A percentile compares a stretch with the other conserved stretches of the same genome.
Evolutionary conservation across 176 grass and related monocot species (phyloP).

Genomic region (Carex cristatella): DNA sequence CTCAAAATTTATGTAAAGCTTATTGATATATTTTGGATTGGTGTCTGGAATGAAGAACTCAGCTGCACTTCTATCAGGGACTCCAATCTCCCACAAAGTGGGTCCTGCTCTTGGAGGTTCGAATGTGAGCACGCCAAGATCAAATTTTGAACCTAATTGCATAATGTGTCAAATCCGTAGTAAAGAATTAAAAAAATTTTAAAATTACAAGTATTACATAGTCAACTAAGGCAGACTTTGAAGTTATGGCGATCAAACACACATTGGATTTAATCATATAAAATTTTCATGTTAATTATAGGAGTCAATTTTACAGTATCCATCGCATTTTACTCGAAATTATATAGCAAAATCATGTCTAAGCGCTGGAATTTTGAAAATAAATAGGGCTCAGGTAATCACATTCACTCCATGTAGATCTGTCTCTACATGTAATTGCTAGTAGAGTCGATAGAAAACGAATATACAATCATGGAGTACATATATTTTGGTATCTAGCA

Average conservation of each 20-base stretch:
- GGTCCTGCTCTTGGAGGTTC: constrained; percentile 49
- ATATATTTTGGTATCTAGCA: background rate
- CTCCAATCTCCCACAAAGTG: constrained; percentile 74
- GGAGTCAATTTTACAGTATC: too few species aligned
- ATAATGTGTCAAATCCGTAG: background rate
- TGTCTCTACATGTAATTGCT: background rate
- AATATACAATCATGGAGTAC: background rate
- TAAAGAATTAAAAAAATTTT: background rate
- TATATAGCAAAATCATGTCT: too few species aligned
- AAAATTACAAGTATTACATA: too few species aligned
- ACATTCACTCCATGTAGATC: too few species aligned
- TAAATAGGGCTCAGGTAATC: too few species aligned
- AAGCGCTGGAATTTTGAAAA: too few species aligned
- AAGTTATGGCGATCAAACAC: too few species aligned
- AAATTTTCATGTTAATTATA: too few species aligned
- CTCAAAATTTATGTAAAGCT: constrained; percentile 31
- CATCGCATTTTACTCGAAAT: too few species aligned
- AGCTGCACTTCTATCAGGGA: constrained; percentile 50
- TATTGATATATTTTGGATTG: constrained; percentile 36
- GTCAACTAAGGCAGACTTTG: too few species aligned
- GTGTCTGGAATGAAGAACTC: constrained; percentile 65
- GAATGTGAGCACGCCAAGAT: constrained; percentile 44
- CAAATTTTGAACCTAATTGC: constrained; percentile 12
- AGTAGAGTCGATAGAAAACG: background rate
- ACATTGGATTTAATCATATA: too few species aligned